phyloP scores from a whole-genome alignment of 495 filamentous ascomycete genomes.

The Parmelia sp. region DNA sequence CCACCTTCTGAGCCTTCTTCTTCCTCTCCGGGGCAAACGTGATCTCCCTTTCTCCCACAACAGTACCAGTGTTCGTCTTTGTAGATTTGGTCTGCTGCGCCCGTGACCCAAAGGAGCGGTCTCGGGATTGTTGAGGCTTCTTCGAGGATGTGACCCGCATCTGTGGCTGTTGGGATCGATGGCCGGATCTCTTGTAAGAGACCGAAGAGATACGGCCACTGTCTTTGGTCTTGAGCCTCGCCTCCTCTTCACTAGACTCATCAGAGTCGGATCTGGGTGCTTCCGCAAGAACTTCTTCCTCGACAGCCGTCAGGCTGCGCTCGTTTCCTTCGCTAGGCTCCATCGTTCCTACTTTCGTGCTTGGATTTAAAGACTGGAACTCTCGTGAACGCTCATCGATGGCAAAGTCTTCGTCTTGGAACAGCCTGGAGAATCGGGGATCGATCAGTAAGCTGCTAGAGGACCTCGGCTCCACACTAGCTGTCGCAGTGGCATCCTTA shows the following conservation, averaged over 20 bases:
- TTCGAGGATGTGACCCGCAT: conserved; percentile 54
- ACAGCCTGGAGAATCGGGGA: conserved; percentile 77
- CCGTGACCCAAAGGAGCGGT: conserved; percentile 66
- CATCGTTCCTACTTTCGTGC: conserved; percentile 44
- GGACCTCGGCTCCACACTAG: conserved; percentile 20
- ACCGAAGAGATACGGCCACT: conserved; percentile 59
- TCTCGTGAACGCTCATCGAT: conserved; percentile 87
- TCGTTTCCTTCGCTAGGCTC: conserved; percentile 36
- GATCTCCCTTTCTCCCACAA: conserved; percentile 77
- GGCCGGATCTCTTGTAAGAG: conserved; percentile 51
- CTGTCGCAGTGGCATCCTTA: conserved; percentile 19
- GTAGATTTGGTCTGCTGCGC: conserved; percentile 44
- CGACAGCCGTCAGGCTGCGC: conserved; percentile 59
- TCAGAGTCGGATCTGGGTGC: conserved; percentile 35
- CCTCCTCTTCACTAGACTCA: conserved; percentile 36
- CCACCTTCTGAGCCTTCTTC: conserved; percentile 35
- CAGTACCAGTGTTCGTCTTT: conserved; percentile 45
- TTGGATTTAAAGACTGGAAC: conserved; percentile 82
- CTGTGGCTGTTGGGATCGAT: conserved; percentile 49
- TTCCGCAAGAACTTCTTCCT: conserved; percentile 55
- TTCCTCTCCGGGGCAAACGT: conserved; percentile 69
- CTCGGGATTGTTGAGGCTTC: conserved; percentile 38
- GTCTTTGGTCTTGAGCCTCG: conserved; percentile 39
- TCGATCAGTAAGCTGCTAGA: conserved; percentile 64
- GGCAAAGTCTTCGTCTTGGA: conserved; percentile 87